Evolutionary conservation across 306 rosid genomes (phyloP).

Genomic region (Pueraria montana): DNA sequence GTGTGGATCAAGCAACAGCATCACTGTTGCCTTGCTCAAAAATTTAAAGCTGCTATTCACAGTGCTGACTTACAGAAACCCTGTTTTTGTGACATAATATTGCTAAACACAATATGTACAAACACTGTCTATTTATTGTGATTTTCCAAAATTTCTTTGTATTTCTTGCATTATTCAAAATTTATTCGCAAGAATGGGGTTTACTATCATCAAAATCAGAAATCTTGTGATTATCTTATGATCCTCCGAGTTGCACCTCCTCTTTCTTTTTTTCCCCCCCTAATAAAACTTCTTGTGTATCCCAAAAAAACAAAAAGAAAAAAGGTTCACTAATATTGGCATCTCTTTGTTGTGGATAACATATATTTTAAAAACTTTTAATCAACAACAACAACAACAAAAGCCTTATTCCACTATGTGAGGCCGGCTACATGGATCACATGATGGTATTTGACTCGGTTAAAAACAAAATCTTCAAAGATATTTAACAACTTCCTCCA

Average conservation of each 20-base stretch:
- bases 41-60: slow-evolving; percentile 18
- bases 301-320: background rate
- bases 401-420: too few relatives aligned
- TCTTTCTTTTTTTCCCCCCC: background rate
- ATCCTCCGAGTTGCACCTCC: background rate
- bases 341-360: background rate
- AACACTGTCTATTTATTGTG: background rate
- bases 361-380: background rate
- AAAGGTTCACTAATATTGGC: background rate
- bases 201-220: slow-evolving; percentile 3
- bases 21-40: background rate
- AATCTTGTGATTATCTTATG: slow-evolving; percentile 23
- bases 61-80: background rate
- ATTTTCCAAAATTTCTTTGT: slow-evolving; percentile 1
- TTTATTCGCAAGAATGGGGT: background rate
- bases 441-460: too few relatives aligned
- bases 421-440: too few relatives aligned
- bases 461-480: too few relatives aligned
- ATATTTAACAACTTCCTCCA: too few relatives aligned
- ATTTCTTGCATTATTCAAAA: background rate
- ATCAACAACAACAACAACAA: too few relatives aligned
- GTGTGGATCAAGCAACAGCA: slow-evolving; percentile 9
- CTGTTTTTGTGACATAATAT: background rate
- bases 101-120: background rate
- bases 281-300: slow-evolving; percentile 17